Evolutionary conservation across 805 yeast genomes (phyloP).

Genomic region (Clavispora fructus): DNA sequence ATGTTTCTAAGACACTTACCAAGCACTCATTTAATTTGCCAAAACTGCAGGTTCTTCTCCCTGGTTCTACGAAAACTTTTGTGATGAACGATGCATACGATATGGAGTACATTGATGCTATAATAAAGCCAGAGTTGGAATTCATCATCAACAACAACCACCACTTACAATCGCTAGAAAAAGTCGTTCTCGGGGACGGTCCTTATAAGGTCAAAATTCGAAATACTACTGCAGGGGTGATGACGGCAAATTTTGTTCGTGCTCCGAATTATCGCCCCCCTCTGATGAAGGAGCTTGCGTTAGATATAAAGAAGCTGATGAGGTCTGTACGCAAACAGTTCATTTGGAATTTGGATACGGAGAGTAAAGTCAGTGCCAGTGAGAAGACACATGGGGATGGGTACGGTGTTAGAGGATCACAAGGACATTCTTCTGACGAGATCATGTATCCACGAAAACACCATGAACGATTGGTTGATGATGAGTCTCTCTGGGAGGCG

Average conservation of each 20-base stretch:
- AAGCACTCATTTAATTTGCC: constrained; percentile 9
- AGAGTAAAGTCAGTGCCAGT: constrained; percentile 1
- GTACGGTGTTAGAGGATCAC: constrained; percentile 21
- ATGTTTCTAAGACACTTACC: constrained; percentile 13
- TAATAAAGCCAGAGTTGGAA: constrained; percentile 30
- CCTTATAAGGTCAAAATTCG: constrained; percentile 30
- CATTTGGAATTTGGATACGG: constrained; percentile 19
- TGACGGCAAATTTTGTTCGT: constrained; percentile 23
- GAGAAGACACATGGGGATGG: constrained; percentile 23
- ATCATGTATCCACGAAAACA: constrained; percentile 24
- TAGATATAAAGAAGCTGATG: constrained; percentile 29
- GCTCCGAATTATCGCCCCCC: constrained; percentile 17
- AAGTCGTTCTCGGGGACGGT: constrained; percentile 27
- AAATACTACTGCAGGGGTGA: constrained; percentile 28
- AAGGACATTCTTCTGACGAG: constrained; percentile 24
- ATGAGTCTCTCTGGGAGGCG: constrained; percentile 35
- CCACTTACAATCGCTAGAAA: constrained; percentile 15
- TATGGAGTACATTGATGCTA: constrained; percentile 23
- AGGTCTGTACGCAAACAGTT: constrained; percentile 17
- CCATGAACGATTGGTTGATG: constrained; percentile 20
- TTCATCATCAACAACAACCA: constrained; percentile 27
- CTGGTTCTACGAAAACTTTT: constrained; percentile 19
- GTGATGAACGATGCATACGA: constrained; percentile 28
- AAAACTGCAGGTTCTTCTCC: constrained; percentile 10
- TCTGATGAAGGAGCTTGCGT: constrained; percentile 22